Conservation (phyloP, 768 basidiomycete species). For the Calocera viscosa region DNA sequence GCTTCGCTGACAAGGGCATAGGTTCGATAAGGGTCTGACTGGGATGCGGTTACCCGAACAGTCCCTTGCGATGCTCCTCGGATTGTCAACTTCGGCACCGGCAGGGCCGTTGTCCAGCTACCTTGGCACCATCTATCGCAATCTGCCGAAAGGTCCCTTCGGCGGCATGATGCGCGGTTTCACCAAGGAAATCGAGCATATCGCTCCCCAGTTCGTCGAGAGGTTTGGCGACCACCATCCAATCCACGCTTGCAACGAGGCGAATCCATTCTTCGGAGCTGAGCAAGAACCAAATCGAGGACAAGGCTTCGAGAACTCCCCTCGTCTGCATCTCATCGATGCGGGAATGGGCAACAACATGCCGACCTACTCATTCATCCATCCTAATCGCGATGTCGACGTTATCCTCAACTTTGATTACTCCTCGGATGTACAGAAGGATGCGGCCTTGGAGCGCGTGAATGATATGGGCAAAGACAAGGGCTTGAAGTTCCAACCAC, state of each 20-base stretch:
- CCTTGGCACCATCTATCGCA: conserved; percentile 15
- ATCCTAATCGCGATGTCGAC: conserved; percentile 13
- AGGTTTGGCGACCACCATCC: conserved; percentile 15
- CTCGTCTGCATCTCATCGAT: conserved; percentile 12
- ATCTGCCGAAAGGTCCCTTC: conserved; percentile 15
- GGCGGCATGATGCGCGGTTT: conserved; percentile 9
- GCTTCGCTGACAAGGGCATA: background rate
- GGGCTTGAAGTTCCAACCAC: conserved; percentile 2
- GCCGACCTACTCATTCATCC: conserved; percentile 16
- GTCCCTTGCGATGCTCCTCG: conserved; percentile 12
- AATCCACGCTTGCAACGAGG: conserved; percentile 12
- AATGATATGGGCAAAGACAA: background rate
- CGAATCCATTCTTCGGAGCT: background rate
- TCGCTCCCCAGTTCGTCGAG: background rate
- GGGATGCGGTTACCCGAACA: conserved; percentile 14
- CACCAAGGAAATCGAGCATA: background rate
- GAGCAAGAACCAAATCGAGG: background rate
- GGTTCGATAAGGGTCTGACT: conserved; percentile 12
- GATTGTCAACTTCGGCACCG: conserved; percentile 15
- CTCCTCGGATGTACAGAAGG: conserved; percentile 5
- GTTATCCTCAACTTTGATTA: conserved; percentile 15
- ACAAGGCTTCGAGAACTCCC: conserved; percentile 15
- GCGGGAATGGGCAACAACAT: conserved; percentile 14
- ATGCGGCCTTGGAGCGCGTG: background rate
- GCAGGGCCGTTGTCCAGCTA: conserved; percentile 16